Conservation (phyloP, 2,329 filamentous ascomycete genomes). For the Mariannaea sp. region DNA sequence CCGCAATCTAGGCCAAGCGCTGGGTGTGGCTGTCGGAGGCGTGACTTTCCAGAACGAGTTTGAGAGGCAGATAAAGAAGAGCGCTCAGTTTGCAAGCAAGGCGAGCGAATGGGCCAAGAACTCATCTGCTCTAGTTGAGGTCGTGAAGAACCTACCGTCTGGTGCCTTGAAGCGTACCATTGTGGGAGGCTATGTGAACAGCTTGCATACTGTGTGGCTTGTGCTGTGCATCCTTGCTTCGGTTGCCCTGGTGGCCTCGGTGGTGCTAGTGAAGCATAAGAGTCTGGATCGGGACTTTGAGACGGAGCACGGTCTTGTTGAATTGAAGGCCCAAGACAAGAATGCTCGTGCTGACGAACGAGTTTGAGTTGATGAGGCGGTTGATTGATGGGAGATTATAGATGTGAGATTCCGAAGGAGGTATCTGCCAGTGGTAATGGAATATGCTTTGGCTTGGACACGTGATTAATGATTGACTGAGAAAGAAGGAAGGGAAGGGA, state of each 20-base stretch:
- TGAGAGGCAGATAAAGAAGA: constrained; percentile 53
- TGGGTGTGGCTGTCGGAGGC: constrained; percentile 70
- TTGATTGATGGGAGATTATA: neutral
- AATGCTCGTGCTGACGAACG: constrained; percentile 1
- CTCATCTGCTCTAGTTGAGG: constrained; percentile 61
- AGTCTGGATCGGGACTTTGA: constrained; percentile 32
- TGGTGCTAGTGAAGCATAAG: constrained; percentile 26
- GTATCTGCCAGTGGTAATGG: no score
- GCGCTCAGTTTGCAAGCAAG: constrained; percentile 50
- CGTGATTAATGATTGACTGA: no score
- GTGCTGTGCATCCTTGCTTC: constrained; percentile 39
- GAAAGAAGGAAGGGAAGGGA: no score
- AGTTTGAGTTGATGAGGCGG: no score
- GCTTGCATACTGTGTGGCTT: constrained; percentile 42
- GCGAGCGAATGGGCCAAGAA: constrained; percentile 58
- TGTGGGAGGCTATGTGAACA: constrained; percentile 42
- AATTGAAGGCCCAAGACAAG: neutral
- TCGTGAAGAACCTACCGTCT: constrained; percentile 47
- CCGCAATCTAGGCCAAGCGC: constrained; percentile 63
- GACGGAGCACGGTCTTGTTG: constrained; percentile 27
- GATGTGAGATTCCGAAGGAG: neutral
- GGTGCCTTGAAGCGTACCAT: constrained; percentile 33
- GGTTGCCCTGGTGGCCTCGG: constrained; percentile 25
- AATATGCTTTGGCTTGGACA: no score
- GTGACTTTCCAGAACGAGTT: constrained; percentile 73